Evolutionary conservation across 148 eudicot species (phyloP).

Genomic region (Agrostemma githago): DNA sequence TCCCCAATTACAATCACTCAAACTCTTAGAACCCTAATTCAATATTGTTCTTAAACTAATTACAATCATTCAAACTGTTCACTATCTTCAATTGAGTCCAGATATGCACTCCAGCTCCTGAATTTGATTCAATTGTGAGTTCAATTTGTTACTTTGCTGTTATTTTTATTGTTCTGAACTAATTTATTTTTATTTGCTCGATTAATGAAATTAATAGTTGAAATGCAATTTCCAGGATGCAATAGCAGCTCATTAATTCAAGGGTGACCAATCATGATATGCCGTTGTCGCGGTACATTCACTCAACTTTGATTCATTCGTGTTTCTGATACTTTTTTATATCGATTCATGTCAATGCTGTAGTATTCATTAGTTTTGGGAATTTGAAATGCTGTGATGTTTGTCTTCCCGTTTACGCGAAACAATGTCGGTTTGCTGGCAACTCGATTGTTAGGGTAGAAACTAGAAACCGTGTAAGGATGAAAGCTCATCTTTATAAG

Average conservation of each 20-base stretch:
- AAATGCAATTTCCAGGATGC: conserved; percentile 9
- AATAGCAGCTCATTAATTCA: conserved; percentile 3
- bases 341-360: not conserved
- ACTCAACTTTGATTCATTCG: not conserved
- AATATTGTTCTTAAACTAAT: too few relatives aligned
- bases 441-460: too few relatives aligned
- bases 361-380: not conserved
- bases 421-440: not conserved
- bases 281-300: conserved; percentile 20
- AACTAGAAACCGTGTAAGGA: too few relatives aligned
- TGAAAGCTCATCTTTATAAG: too few relatives aligned
- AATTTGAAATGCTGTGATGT: not conserved
- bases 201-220: not conserved
- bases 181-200: not conserved
- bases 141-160: not conserved
- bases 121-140: conserved; percentile 6
- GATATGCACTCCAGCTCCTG: not conserved
- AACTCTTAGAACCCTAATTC: too few relatives aligned
- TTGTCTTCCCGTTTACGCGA: not conserved
- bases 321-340: not conserved
- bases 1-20: too few relatives aligned
- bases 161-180: not conserved
- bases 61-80: too few relatives aligned
- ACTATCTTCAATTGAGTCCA: not conserved
- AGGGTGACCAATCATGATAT: conserved; percentile 10